Evolutionary conservation across 1,284 basidiomycete species (phyloP).

Genomic region (Pulveroboletus sp.): DNA sequence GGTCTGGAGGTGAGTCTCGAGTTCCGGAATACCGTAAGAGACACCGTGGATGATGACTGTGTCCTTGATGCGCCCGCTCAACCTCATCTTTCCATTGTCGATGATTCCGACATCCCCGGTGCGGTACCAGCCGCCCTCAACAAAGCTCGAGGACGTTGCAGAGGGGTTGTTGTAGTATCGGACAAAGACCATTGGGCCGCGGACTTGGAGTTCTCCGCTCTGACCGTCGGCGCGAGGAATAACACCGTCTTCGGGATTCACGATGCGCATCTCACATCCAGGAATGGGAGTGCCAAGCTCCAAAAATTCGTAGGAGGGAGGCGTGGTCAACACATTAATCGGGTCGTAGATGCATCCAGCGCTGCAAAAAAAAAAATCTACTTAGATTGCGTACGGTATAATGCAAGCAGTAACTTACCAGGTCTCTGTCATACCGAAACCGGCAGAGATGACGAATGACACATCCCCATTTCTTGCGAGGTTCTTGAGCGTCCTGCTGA

Average conservation of each 20-base stretch:
- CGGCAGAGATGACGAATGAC: conserved; percentile 40
- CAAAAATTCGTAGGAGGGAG: conserved; percentile 31
- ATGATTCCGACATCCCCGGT: conserved; percentile 46
- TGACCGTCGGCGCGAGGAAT: conserved; percentile 31
- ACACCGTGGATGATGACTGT: conserved; percentile 49
- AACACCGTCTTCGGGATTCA: conserved; percentile 35
- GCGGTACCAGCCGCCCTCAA: conserved; percentile 46
- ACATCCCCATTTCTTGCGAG: conserved; percentile 31
- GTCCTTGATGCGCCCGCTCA: conserved; percentile 48
- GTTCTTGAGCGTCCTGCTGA: conserved; percentile 37
- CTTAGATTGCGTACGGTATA: background rate
- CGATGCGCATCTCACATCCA: conserved; percentile 36
- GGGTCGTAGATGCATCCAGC: conserved; percentile 43
- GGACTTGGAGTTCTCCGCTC: conserved; percentile 43
- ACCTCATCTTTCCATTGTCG: conserved; percentile 39
- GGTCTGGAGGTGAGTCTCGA: conserved; percentile 44
- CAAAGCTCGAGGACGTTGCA: conserved; percentile 42
- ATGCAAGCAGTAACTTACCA: conserved; percentile 24
- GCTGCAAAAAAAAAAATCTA: conserved; percentile 22
- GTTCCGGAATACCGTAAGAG: conserved; percentile 44
- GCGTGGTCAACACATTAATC: conserved; percentile 14
- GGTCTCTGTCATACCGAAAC: conserved; percentile 51
- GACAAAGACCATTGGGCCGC: conserved; percentile 42
- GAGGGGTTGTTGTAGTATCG: conserved; percentile 44
- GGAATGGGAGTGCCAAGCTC: conserved; percentile 33